These are phyloP conservation scores for Zopfia rhizophila DNA, from an alignment of 2,329 filamentous ascomycete genomes.

Conservation along the genomic window DNA sequence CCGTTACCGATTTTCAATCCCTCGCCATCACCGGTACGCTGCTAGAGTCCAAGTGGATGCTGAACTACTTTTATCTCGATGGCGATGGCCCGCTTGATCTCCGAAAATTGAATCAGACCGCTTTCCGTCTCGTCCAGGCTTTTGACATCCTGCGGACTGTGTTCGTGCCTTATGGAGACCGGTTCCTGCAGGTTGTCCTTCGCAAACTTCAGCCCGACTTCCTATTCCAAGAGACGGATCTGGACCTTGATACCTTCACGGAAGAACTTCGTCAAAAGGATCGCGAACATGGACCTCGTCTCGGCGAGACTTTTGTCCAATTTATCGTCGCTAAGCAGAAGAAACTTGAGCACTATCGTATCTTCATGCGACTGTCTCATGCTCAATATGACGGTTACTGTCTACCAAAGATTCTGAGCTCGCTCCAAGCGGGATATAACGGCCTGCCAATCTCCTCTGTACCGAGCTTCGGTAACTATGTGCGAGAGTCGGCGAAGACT, in stretches of 20 bases:
- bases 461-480: slow-evolving; percentile 44
- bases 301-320: slow-evolving; percentile 44
- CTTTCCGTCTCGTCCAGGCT: slow-evolving; percentile 43
- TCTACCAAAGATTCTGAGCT: slow-evolving; percentile 39
- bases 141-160: slow-evolving; percentile 49
- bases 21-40: slow-evolving; percentile 47
- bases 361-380: slow-evolving; percentile 47
- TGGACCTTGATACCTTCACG: slow-evolving; percentile 42
- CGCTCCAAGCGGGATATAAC: slow-evolving; percentile 44
- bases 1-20: slow-evolving; percentile 46
- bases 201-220: slow-evolving; percentile 45
- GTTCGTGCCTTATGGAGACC: slow-evolving; percentile 46
- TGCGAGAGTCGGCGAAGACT: slow-evolving; percentile 39
- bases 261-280: slow-evolving; percentile 39
- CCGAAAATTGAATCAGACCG: slow-evolving; percentile 42
- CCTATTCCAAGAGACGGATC: slow-evolving; percentile 41
- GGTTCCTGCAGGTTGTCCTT: slow-evolving; percentile 47
- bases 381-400: slow-evolving; percentile 49
- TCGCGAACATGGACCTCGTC: slow-evolving; percentile 39
- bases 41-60: slow-evolving; percentile 47
- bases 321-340: slow-evolving; percentile 46
- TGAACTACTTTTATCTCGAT: slow-evolving; percentile 49
- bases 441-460: slow-evolving; percentile 43
- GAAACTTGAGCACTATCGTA: slow-evolving; percentile 38
- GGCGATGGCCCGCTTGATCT: slow-evolving; percentile 43